A percentile compares a stretch with the other conserved stretches of the same genome.
Conservation (phyloP, 177 flowering plant genomes). For the Vitis hybrid region DNA sequence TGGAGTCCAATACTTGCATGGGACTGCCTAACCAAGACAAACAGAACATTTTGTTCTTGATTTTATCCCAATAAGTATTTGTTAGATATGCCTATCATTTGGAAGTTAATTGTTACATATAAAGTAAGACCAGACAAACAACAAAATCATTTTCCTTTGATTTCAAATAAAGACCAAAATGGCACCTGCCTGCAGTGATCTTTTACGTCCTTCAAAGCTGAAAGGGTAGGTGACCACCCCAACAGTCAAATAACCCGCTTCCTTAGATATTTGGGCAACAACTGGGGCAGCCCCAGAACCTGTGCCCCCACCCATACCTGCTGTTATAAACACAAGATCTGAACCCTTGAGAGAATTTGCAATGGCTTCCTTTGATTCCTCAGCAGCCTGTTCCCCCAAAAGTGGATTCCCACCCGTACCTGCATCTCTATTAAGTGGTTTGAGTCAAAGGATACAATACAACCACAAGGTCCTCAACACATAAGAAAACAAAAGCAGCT, state of each 20-base stretch:
- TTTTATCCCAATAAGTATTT: no score
- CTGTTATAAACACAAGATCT: slow-evolving; percentile 96
- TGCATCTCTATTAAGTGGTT: slow-evolving; percentile 41
- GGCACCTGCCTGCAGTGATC: slow-evolving; percentile 85
- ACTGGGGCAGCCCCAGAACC: slow-evolving; percentile 99
- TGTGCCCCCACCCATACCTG: slow-evolving; percentile 99
- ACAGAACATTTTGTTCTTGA: no score
- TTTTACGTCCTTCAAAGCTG: slow-evolving; percentile 98
- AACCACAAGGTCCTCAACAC: background rate
- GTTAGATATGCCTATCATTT: background rate
- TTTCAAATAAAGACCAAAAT: slow-evolving; percentile 9
- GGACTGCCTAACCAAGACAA: no score
- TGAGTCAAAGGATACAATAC: slow-evolving; percentile 5
- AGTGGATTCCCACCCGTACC: slow-evolving; percentile 99
- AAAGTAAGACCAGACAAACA: background rate
- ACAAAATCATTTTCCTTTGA: background rate
- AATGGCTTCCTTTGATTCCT: slow-evolving; percentile 93
- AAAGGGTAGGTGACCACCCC: slow-evolving; percentile 99
- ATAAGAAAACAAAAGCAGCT: no score
- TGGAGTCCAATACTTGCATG: no score
- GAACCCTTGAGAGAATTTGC: slow-evolving; percentile 87
- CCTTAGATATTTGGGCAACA: slow-evolving; percentile 92
- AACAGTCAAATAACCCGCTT: slow-evolving; percentile 96
- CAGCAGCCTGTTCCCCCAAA: slow-evolving; percentile 98
- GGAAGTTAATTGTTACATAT: background rate